Base-by-base conservation (phyloP, 371 early-diverging fungal genomes). In the Mucor irregularis region DNA sequence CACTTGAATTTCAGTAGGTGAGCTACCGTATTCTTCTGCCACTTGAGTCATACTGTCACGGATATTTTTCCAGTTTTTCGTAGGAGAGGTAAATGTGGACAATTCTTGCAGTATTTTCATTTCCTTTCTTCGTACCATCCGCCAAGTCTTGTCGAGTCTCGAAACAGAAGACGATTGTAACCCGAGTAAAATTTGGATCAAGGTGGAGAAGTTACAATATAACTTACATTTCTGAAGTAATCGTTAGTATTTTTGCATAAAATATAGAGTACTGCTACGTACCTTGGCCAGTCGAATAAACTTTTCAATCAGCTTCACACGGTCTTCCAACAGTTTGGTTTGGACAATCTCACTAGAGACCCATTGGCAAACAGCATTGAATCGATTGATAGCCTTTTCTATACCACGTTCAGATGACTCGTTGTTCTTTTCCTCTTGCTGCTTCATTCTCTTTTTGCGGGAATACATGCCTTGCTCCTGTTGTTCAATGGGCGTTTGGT, bases 251-350 rank as follows among this genome's bases (percentile, higher is more conserved):
- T 19, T 35, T 9, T 33, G 13, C n/a, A 25, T 35, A 38, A 51
- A 24, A 44, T 17, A 30, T 19, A 35, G 40, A 16, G 25, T 26
- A 25, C 3, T 31, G 37, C 16, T 22, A 24, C 44, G 39, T 73
- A 82, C 85, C 65, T 83, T 82, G 2, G 89, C 90, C 17, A 91
- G 65, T 25, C 87, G 81, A 49, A 91, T 91, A 33, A 87, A 83
- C 55, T 85, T 87, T 60, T 90, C 90, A 13, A 90, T 75, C 9
- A 89, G 75, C 19, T 68, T 73, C n/a, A 74, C 88, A 16, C 90
- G 74, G 35, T 74, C 64, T 6, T 85, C 80, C 25, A 82, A 22
- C 13, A 74, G 65, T 1, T 60, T 72, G 8, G 85, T 79, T 35
- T 74, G 67, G 14, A 89, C 72, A 37, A 91, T 83, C 56, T 87